phyloP scores from a whole-genome alignment of 345 rosid genomes.

The Gossypium australe region DNA sequence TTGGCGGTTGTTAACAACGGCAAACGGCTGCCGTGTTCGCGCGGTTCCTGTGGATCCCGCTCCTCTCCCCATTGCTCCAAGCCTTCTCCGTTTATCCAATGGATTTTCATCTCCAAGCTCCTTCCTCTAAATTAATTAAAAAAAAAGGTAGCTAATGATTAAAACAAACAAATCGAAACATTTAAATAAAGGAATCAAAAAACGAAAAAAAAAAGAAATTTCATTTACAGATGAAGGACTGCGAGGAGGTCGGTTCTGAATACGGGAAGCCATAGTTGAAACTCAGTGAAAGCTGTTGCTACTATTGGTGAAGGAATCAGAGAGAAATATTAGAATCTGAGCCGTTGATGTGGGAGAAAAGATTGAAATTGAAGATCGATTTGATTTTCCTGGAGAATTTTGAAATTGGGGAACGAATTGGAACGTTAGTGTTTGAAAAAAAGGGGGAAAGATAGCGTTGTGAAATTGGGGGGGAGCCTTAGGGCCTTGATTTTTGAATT shows the following conservation, averaged over 20 bases:
- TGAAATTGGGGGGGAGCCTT: slow-evolving; percentile 7
- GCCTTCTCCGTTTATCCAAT: slow-evolving; percentile 59
- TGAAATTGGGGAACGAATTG: slow-evolving; percentile 2
- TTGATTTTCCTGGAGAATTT: background rate
- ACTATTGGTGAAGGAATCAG: background rate
- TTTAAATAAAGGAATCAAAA: background rate
- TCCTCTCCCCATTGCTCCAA: slow-evolving; percentile 33
- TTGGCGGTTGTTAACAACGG: slow-evolving; percentile 40
- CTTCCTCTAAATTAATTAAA: slow-evolving; percentile 39
- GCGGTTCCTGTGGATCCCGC: slow-evolving; percentile 31
- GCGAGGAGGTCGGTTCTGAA: slow-evolving; percentile 79
- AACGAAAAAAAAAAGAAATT: background rate
- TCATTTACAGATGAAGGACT: slow-evolving; percentile 51
- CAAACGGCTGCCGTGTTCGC: slow-evolving; percentile 49
- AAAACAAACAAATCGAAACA: background rate
- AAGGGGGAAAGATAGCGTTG: slow-evolving; percentile 7
- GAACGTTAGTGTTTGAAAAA: slow-evolving; percentile 28
- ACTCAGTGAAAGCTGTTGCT: background rate
- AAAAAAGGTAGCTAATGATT: background rate
- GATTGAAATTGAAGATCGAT: background rate
- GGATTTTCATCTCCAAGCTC: slow-evolving; percentile 41
- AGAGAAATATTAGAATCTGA: background rate
- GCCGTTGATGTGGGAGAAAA: slow-evolving; percentile 5
- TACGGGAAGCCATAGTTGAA: slow-evolving; percentile 52
- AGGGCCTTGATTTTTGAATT: slow-evolving; percentile 29